Conservation (phyloP, 1,139 yeast genomes). For the Martiniozyma asiatica region DNA sequence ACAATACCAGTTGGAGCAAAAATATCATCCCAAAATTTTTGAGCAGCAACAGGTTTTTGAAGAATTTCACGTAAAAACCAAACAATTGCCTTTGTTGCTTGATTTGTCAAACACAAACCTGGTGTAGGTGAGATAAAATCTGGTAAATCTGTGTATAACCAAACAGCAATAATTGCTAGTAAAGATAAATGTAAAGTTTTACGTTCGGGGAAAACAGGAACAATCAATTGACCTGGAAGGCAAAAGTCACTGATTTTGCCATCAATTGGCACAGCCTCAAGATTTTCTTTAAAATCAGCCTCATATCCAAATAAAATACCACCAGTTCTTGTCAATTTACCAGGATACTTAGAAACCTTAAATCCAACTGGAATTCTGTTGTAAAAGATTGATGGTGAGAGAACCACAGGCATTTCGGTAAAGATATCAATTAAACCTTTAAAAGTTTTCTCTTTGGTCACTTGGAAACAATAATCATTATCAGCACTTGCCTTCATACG, state of each 20-base stretch:
- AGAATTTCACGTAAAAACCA: conserved; percentile 23
- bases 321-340: conserved; percentile 76
- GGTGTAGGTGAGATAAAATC: conserved; percentile 86
- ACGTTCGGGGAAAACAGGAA: conserved; percentile 69
- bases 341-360: conserved; percentile 64
- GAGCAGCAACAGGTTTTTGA: conserved; percentile 30
- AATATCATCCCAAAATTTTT: conserved; percentile 34
- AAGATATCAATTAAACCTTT: conserved; percentile 51
- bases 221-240: conserved; percentile 85
- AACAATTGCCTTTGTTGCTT: conserved; percentile 31
- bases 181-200: conserved; percentile 35
- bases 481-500: conserved; percentile 79
- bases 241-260: conserved; percentile 44
- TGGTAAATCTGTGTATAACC: conserved; percentile 93
- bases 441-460: conserved; percentile 46
- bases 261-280: conserved; percentile 29
- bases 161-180: conserved; percentile 35
- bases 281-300: conserved; percentile 36
- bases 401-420: conserved; percentile 53
- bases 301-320: conserved; percentile 56
- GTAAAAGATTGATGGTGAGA: conserved; percentile 73
- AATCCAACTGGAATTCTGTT: conserved; percentile 53
- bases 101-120: conserved; percentile 71
- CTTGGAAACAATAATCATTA: conserved; percentile 81
- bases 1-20: conserved; percentile 25